phyloP scores from a whole-genome alignment of 1,284 basidiomycete genomes.

The Exobasidium rhododendri region DNA sequence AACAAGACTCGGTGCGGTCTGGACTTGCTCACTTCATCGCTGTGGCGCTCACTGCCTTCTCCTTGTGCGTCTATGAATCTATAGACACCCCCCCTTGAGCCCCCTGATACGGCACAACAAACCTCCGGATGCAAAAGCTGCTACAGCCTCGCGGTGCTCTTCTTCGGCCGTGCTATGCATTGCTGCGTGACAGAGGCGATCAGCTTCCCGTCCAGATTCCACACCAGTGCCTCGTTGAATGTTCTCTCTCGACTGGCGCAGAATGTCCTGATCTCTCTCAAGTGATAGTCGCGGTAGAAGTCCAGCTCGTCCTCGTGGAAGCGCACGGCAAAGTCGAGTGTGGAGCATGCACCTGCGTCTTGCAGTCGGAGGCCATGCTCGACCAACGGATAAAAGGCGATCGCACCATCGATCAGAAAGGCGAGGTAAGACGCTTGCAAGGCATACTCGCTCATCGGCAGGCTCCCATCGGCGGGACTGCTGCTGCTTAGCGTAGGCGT shows the following conservation, averaged over 20 bases:
- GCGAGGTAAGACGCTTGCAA: neutral
- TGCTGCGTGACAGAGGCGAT: neutral
- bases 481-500: neutral
- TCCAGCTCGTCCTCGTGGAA: constrained; percentile 34
- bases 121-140: too few relatives aligned
- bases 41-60: too few relatives aligned
- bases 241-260: neutral
- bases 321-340: constrained; percentile 45
- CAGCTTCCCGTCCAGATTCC: neutral
- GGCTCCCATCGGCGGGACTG: neutral
- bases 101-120: too few relatives aligned
- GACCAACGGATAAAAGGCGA: constrained; percentile 33
- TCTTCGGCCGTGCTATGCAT: neutral
- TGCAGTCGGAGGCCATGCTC: constrained; percentile 13
- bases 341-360: constrained; percentile 30
- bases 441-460: neutral
- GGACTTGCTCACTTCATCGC: too few relatives aligned
- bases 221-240: neutral
- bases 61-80: too few relatives aligned
- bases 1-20: too few relatives aligned
- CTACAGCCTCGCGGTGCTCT: too few relatives aligned
- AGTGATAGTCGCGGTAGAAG: constrained; percentile 25
- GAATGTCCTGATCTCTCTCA: constrained; percentile 36
- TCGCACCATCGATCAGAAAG: constrained; percentile 18
- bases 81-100: too few relatives aligned